These are phyloP conservation scores for Tricholoma saponaceum DNA, from an alignment of 768 basidiomycete species.

Conservation along the genomic window DNA sequence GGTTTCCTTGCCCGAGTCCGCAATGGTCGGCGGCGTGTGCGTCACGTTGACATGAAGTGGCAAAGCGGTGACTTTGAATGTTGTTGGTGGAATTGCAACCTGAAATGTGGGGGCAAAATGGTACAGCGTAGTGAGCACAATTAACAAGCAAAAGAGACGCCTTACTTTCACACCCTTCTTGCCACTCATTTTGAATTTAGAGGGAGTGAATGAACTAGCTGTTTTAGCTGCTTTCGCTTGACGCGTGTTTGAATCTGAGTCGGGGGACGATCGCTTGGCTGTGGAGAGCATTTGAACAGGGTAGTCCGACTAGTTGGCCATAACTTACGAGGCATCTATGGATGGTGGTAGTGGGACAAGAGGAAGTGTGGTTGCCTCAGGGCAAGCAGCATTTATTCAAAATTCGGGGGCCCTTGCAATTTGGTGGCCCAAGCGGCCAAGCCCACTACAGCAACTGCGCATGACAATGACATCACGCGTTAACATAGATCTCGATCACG, in stretches of 20 bases:
- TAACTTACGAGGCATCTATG: conserved; percentile 11
- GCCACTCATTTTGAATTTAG: conserved; percentile 30
- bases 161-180: conserved; percentile 47
- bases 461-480: conserved; percentile 18
- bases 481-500: conserved; percentile 2
- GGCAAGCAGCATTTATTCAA: neutral
- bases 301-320: neutral
- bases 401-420: neutral
- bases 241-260: conserved; percentile 33
- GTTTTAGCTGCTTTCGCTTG: conserved; percentile 51
- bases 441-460: too few species aligned
- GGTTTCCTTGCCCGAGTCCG: conserved; percentile 33
- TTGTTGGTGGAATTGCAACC: conserved; percentile 42
- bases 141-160: conserved; percentile 3
- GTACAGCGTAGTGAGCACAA: conserved; percentile 1
- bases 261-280: conserved; percentile 45
- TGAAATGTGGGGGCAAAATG: conserved; percentile 17
- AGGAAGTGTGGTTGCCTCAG: conserved; percentile 1
- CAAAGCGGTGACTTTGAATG: conserved; percentile 62
- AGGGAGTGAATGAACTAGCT: conserved; percentile 23
- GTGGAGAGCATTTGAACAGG: conserved; percentile 12
- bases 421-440: too few species aligned
- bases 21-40: conserved; percentile 45
- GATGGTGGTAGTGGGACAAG: neutral
- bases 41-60: conserved; percentile 66